Conservation (phyloP, 768 basidiomycete genomes). For the Dentipellis fragilis region DNA sequence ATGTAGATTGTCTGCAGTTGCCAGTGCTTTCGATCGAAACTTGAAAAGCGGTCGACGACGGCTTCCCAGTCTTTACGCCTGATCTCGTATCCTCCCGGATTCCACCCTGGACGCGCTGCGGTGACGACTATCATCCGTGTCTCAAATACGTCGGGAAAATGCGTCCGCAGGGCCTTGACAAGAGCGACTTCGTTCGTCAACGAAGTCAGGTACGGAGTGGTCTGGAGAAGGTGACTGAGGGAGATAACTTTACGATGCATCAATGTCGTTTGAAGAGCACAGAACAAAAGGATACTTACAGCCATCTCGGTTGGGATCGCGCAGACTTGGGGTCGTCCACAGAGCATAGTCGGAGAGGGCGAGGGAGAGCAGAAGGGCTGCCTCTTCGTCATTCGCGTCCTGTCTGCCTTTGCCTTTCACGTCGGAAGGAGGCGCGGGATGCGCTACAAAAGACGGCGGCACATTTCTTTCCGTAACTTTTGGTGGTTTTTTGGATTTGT, state of each 20-base stretch:
- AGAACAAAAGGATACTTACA: constrained; percentile 31
- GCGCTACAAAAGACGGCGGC: background rate
- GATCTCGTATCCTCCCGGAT: constrained; percentile 55
- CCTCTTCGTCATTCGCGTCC: constrained; percentile 29
- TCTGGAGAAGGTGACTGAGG: constrained; percentile 38
- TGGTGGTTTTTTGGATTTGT: background rate
- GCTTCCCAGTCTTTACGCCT: constrained; percentile 39
- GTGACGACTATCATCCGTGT: constrained; percentile 48
- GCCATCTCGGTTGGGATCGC: constrained; percentile 34
- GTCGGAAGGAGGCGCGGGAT: background rate
- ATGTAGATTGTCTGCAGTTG: constrained; percentile 55
- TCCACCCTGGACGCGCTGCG: constrained; percentile 12
- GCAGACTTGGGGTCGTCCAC: constrained; percentile 52
- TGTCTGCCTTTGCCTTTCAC: background rate
- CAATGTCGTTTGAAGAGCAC: constrained; percentile 7
- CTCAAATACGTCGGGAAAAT: constrained; percentile 39
- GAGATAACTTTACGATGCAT: constrained; percentile 10
- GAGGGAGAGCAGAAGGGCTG: constrained; percentile 39
- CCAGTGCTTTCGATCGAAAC: constrained; percentile 41
- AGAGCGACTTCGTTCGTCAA: constrained; percentile 34
- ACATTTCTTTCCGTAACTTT: background rate
- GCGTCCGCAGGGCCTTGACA: constrained; percentile 49
- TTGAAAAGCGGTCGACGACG: constrained; percentile 15
- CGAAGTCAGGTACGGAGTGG: constrained; percentile 23
- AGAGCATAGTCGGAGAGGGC: constrained; percentile 64